Percentiles rank a stretch among this genome's conserved stretches.
These are phyloP conservation scores for Nematocida sp. DNA, from an alignment of 371 early-diverging fungal species.

Conservation along the genomic window DNA sequence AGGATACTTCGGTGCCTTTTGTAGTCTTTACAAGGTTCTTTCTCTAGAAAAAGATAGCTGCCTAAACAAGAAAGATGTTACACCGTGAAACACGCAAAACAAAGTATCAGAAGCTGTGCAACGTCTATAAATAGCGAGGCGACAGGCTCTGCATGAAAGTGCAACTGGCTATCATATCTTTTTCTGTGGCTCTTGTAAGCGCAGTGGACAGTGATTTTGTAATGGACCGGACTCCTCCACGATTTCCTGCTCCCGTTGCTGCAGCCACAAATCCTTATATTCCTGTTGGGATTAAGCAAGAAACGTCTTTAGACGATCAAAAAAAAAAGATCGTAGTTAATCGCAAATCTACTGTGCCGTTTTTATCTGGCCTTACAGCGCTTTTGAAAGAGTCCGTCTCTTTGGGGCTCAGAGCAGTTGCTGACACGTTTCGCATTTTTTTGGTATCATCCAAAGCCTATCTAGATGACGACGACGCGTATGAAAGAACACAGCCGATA, in stretches of 20 bases:
- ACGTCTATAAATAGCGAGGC: too few relatives aligned
- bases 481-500: too few relatives aligned
- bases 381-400: background rate
- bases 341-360: background rate
- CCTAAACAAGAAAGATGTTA: too few relatives aligned
- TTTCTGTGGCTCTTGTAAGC: background rate
- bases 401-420: too few relatives aligned
- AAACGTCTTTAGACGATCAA: background rate
- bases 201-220: background rate
- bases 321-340: background rate
- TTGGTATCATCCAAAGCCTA: too few relatives aligned
- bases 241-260: background rate
- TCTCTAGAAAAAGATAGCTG: too few relatives aligned
- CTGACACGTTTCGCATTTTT: too few relatives aligned
- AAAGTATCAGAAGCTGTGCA: too few relatives aligned
- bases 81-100: too few relatives aligned
- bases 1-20: background rate
- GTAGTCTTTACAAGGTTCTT: constrained; percentile 24
- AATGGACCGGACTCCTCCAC: background rate
- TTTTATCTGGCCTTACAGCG: background rate
- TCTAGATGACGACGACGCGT: too few relatives aligned
- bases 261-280: background rate
- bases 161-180: background rate
- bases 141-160: background rate
- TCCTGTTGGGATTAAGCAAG: background rate